phyloP scores from a whole-genome alignment of 345 rosid genomes.

The Camelina laxa region DNA sequence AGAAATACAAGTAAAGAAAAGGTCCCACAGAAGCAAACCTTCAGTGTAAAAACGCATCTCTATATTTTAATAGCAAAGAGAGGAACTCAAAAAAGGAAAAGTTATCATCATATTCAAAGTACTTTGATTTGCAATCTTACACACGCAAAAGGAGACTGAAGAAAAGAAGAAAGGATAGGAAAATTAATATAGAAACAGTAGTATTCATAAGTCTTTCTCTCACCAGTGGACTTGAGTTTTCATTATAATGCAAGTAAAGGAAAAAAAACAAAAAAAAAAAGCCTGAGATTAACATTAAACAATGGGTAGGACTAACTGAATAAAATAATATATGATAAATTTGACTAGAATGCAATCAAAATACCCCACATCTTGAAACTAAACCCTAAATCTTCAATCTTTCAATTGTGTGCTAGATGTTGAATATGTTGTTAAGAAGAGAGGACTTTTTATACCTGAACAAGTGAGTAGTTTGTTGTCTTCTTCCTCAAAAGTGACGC shows the following conservation, averaged over 20 bases:
- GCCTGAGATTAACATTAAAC: not conserved
- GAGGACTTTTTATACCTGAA: not conserved
- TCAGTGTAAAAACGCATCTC: constrained; percentile 16
- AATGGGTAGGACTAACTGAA: not conserved
- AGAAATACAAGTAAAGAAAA: constrained; percentile 26
- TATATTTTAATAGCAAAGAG: constrained; percentile 13
- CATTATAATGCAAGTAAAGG: constrained; percentile 21
- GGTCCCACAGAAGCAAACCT: constrained; percentile 36
- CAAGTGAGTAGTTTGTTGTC: constrained; percentile 5
- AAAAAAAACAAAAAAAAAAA: constrained; percentile 13
- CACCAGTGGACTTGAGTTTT: constrained; percentile 30
- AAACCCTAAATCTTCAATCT: constrained; percentile 31
- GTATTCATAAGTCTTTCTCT: constrained; percentile 31
- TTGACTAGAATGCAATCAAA: constrained; percentile 25
- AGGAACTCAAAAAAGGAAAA: constrained; percentile 34
- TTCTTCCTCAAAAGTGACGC: constrained; percentile 26
- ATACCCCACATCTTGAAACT: constrained; percentile 17
- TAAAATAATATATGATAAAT: not conserved
- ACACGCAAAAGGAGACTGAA: constrained; percentile 42
- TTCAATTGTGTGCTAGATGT: constrained; percentile 13
- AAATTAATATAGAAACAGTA: not conserved
- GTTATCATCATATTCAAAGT: constrained; percentile 41
- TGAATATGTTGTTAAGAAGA: not conserved
- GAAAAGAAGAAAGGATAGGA: not conserved
- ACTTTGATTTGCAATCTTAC: constrained; percentile 37